These are phyloP conservation scores for Metahyphopichia silvanorum DNA, from an alignment of 805 yeast genomes.

Conservation along the genomic window DNA sequence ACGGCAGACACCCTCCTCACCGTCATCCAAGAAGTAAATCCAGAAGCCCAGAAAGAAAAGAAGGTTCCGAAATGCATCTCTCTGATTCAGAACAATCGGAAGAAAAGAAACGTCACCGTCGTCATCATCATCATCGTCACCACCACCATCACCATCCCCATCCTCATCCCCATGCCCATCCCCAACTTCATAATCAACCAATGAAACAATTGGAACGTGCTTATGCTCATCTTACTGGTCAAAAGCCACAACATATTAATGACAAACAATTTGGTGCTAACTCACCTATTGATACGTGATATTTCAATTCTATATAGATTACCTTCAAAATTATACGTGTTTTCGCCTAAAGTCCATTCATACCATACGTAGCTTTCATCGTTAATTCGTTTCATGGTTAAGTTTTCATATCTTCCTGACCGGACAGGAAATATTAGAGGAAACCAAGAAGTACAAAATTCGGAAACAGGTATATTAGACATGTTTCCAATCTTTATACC, in stretches of 20 bases:
- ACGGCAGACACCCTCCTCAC: slow-evolving; percentile 1
- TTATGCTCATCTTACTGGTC: too few species aligned
- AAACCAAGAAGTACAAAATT: slow-evolving; percentile 35
- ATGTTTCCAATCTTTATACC: slow-evolving; percentile 52
- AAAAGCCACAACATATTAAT: too few species aligned
- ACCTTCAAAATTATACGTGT: slow-evolving; percentile 17
- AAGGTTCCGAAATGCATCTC: background rate
- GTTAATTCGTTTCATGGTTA: too few species aligned
- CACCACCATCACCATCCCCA: slow-evolving; percentile 1
- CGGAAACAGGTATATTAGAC: slow-evolving; percentile 23
- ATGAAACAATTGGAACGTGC: too few species aligned
- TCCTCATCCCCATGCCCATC: background rate
- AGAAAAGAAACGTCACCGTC: background rate
- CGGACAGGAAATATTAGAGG: slow-evolving; percentile 37
- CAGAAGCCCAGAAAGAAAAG: background rate
- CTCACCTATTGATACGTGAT: too few species aligned
- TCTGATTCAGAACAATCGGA: background rate
- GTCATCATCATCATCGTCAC: background rate
- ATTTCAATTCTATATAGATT: slow-evolving; percentile 9
- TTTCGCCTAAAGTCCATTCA: slow-evolving; percentile 19
- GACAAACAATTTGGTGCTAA: too few species aligned
- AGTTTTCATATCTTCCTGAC: too few species aligned
- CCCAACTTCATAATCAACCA: background rate
- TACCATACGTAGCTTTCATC: too few species aligned
- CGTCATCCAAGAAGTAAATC: background rate